Percentiles rank a stretch among this genome's conserved stretches.
These are phyloP conservation scores for Monilinia fructicola DNA, from an alignment of 2,329 filamentous ascomycete species.

Conservation along the genomic window DNA sequence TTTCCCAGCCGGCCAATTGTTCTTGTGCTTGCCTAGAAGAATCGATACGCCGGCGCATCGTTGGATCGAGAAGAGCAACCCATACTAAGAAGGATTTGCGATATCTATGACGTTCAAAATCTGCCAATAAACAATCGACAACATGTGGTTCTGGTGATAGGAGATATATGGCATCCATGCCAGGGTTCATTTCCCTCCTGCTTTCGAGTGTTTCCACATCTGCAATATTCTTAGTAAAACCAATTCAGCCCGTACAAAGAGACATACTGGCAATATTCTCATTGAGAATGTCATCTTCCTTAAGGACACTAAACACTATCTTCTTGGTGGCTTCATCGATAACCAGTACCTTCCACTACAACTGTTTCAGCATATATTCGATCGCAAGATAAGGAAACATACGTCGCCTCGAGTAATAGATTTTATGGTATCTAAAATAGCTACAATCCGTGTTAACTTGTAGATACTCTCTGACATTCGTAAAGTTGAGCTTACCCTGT, in stretches of 20 bases:
- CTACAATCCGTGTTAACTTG: conserved; percentile 45
- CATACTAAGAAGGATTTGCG: conserved; percentile 78
- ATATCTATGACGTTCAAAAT: conserved; percentile 84
- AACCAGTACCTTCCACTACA: conserved; percentile 93
- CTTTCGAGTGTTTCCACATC: conserved; percentile 95
- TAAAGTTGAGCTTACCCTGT: conserved; percentile 55
- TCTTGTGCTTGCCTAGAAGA: conserved; percentile 66
- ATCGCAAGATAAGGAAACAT: conserved; percentile 41
- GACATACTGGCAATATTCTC: conserved; percentile 86
- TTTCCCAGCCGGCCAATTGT: conserved; percentile 76
- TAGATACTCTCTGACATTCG: background rate
- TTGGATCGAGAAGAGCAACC: conserved; percentile 72
- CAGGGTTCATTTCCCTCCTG: conserved; percentile 74
- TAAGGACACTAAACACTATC: conserved; percentile 85
- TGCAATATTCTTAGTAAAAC: conserved; percentile 43
- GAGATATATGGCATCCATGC: conserved; percentile 94
- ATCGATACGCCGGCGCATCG: conserved; percentile 72
- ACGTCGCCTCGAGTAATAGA: conserved; percentile 80
- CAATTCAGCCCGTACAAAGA: background rate
- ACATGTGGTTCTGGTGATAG: conserved; percentile 83
- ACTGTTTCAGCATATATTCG: conserved; percentile 26
- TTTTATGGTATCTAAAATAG: conserved; percentile 72
- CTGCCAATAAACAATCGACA: conserved; percentile 89
- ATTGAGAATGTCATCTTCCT: conserved; percentile 95
- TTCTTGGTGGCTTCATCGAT: conserved; percentile 81